phyloP scores from a whole-genome alignment of 345 rosid genomes.

The Ceriops tagal region DNA sequence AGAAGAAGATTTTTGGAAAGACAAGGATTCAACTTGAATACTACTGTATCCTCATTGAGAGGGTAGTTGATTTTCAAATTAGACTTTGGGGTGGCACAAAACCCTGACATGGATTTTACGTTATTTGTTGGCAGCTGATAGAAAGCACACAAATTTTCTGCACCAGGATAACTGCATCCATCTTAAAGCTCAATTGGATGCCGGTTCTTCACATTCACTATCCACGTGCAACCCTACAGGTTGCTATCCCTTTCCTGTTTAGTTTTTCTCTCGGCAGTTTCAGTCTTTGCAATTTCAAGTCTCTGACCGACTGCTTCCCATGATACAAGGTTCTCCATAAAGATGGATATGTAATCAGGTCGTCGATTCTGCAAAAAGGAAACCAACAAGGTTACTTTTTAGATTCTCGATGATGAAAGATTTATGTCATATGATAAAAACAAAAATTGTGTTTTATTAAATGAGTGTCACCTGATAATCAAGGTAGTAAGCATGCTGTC shows the following conservation, averaged over 20 bases:
- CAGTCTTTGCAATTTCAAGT: constrained; percentile 63
- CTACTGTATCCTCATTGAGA: no score
- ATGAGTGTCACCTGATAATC: constrained; percentile 68
- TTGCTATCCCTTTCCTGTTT: constrained; percentile 52
- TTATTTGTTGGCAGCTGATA: no score
- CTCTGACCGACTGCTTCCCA: constrained; percentile 81
- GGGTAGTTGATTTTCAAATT: no score
- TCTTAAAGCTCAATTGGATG: not conserved
- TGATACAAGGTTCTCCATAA: constrained; percentile 80
- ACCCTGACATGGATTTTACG: no score
- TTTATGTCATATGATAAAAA: not conserved
- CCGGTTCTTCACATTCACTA: constrained; percentile 19
- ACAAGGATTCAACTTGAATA: no score
- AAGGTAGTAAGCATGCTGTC: constrained; percentile 92
- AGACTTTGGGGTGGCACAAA: no score
- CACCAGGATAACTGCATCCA: no score
- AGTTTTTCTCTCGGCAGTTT: constrained; percentile 50
- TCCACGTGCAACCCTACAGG: constrained; percentile 28
- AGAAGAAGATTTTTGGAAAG: no score
- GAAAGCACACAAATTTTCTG: no score
- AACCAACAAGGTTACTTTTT: not conserved
- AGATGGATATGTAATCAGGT: constrained; percentile 56
- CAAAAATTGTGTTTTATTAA: constrained; percentile 7
- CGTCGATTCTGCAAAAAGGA: constrained; percentile 54
- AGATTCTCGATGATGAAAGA: not conserved